Evolutionary conservation across 768 basidiomycete genomes (phyloP).

Genomic region (Podaxis carcinomalis): DNA sequence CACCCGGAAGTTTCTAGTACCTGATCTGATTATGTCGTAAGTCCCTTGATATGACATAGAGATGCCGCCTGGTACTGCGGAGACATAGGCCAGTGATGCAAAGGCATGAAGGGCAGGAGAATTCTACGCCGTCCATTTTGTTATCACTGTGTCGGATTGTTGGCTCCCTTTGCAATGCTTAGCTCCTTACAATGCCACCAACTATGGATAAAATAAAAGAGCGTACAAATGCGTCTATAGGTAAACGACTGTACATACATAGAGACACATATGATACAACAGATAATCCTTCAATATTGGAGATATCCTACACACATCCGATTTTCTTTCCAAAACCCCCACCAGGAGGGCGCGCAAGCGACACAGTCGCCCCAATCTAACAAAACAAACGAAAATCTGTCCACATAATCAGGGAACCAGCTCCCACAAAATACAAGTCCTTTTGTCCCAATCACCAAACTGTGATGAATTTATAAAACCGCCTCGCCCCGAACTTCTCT

Average conservation of each 20-base stretch:
- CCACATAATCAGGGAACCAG: background rate
- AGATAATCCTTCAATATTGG: background rate
- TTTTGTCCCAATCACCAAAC: background rate
- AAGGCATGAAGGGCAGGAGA: no score
- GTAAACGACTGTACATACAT: background rate
- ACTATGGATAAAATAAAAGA: background rate
- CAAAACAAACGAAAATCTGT: background rate
- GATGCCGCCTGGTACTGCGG: no score
- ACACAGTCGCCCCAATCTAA: background rate
- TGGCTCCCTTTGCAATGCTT: no score
- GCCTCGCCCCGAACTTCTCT: conserved; percentile 17
- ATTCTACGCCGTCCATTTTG: no score
- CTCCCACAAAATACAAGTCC: background rate
- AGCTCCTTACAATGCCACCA: background rate
- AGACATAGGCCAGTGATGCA: no score
- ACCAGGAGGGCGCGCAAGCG: background rate
- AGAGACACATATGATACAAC: conserved; percentile 1
- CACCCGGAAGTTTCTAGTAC: no score
- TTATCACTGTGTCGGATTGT: no score
- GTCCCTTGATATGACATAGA: no score
- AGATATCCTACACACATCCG: background rate
- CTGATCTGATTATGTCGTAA: no score
- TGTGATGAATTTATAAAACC: background rate
- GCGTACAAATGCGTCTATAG: background rate
- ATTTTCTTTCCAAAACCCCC: background rate